Evolutionary conservation across 169 alveolate species (phyloP).

Genomic region (Sarcocystis neurona): DNA sequence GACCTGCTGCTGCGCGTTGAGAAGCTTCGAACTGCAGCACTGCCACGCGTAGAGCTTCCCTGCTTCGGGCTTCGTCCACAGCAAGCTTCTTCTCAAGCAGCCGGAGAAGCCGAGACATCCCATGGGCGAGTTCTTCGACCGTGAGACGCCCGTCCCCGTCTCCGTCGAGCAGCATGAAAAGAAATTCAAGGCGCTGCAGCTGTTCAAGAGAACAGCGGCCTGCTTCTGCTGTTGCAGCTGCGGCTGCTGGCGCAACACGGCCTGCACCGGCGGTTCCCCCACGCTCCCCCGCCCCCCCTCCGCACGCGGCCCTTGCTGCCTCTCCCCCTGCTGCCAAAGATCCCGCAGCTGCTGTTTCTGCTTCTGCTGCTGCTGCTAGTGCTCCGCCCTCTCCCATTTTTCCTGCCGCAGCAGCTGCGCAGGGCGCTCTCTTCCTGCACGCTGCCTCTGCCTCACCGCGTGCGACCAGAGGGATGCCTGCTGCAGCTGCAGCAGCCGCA

Average conservation of each 20-base stretch:
- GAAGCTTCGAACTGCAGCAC: no score
- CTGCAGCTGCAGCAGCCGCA: no score
- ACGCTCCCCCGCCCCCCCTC: not conserved
- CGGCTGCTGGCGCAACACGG: not conserved
- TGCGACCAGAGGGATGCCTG: no score
- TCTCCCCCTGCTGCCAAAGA: no score
- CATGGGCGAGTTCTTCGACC: not conserved
- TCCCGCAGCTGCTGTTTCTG: no score
- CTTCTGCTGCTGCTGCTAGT: no score
- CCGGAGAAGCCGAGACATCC: not conserved
- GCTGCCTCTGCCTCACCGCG: no score
- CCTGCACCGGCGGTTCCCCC: not conserved
- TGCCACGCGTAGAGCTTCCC: not conserved
- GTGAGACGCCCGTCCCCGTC: slow-evolving; percentile 31
- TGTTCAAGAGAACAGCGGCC: slow-evolving; percentile 26
- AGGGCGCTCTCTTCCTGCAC: no score
- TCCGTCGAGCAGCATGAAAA: slow-evolving; percentile 29
- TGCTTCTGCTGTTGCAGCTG: not conserved
- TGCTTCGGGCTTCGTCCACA: not conserved
- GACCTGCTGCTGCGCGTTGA: not conserved
- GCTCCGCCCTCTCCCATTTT: no score
- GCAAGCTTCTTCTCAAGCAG: not conserved
- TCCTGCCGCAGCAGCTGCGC: no score
- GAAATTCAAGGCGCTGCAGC: slow-evolving; percentile 26
- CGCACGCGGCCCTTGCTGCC: not conserved